phyloP scores from a whole-genome alignment of 208 protist genomes.

The Wallacemonas rigidus region DNA sequence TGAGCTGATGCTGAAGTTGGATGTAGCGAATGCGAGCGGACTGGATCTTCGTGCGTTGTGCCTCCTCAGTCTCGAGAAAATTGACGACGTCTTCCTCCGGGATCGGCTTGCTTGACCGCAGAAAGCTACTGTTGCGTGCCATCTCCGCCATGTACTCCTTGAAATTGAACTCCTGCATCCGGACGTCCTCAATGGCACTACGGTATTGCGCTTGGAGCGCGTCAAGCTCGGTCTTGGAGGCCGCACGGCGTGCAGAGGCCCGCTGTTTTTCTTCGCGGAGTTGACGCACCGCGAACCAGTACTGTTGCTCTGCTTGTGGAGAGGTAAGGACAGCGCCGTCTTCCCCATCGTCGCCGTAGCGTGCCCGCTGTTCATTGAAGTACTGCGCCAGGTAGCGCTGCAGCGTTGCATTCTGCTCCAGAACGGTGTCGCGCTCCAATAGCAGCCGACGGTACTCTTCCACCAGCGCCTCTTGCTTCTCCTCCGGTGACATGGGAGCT shows the following conservation, averaged over 20 bases:
- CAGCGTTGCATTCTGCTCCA: conserved; percentile 64
- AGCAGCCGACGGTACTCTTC: conserved; percentile 67
- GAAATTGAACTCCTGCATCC: conserved; percentile 73
- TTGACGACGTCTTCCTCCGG: conserved; percentile 60
- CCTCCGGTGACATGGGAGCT: conserved; percentile 27
- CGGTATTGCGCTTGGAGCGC: conserved; percentile 50
- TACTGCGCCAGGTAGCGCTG: conserved; percentile 77
- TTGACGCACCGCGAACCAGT: conserved; percentile 74
- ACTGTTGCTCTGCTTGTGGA: conserved; percentile 74
- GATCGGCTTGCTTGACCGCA: conserved; percentile 77
- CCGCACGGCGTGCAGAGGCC: conserved; percentile 36
- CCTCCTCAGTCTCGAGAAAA: conserved; percentile 75
- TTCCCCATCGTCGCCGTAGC: conserved; percentile 61
- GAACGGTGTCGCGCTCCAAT: conserved; percentile 44
- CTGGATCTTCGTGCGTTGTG: conserved; percentile 80
- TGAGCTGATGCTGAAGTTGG: conserved; percentile 82
- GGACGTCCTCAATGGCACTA: conserved; percentile 60
- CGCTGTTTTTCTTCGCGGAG: conserved; percentile 58
- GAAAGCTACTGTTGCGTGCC: conserved; percentile 53
- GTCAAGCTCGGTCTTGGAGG: conserved; percentile 51
- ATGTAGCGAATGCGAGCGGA: conserved; percentile 90
- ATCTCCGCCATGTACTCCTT: conserved; percentile 69
- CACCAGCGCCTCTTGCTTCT: conserved; percentile 42
- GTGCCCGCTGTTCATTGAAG: conserved; percentile 78
- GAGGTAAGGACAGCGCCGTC: conserved; percentile 42